A percentile compares a stretch with the other conserved stretches of the same genome.
Conservation (phyloP, 768 basidiomycete genomes). For the Boletellus ananas region DNA sequence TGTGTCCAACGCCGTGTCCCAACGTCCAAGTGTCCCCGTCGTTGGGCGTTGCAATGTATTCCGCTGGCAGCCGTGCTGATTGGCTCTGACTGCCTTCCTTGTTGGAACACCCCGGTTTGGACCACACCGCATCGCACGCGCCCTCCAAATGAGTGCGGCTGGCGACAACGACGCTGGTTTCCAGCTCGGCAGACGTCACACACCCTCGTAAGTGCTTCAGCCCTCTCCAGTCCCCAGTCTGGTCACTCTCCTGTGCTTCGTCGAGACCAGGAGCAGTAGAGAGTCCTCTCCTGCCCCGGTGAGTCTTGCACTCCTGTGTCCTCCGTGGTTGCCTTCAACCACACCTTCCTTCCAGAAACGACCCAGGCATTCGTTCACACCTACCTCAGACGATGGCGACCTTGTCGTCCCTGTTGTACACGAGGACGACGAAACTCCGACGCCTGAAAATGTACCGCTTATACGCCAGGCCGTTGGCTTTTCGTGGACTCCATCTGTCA, state of each 20-base stretch:
- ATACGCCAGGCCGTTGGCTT: conserved; percentile 61
- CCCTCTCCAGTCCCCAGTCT: not conserved
- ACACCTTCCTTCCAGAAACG: conserved; percentile 30
- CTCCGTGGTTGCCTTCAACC: not conserved
- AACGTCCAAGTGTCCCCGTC: not conserved
- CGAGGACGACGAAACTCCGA: conserved; percentile 42
- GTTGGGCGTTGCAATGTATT: conserved; percentile 13
- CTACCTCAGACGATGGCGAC: conserved; percentile 49
- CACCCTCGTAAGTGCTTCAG: conserved; percentile 35
- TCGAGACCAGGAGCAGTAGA: conserved; percentile 47
- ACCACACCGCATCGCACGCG: too few relatives aligned
- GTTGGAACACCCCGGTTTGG: not conserved
- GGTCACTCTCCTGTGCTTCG: conserved; percentile 2
- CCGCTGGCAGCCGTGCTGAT: not conserved
- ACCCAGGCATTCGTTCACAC: conserved; percentile 49
- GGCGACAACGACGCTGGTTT: conserved; percentile 26
- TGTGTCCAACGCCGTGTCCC: not conserved
- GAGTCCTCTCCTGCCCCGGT: conserved; percentile 52
- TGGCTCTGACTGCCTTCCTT: not conserved
- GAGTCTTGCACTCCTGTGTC: conserved; percentile 14
- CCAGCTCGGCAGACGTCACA: conserved; percentile 31
- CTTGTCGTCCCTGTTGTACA: conserved; percentile 36
- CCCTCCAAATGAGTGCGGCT: conserved; percentile 7
- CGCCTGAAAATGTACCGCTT: conserved; percentile 44
- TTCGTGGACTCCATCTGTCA: conserved; percentile 31